These are phyloP conservation scores for Eimeria falciformis DNA, from an alignment of 169 alveolate species.

Conservation along the genomic window DNA sequence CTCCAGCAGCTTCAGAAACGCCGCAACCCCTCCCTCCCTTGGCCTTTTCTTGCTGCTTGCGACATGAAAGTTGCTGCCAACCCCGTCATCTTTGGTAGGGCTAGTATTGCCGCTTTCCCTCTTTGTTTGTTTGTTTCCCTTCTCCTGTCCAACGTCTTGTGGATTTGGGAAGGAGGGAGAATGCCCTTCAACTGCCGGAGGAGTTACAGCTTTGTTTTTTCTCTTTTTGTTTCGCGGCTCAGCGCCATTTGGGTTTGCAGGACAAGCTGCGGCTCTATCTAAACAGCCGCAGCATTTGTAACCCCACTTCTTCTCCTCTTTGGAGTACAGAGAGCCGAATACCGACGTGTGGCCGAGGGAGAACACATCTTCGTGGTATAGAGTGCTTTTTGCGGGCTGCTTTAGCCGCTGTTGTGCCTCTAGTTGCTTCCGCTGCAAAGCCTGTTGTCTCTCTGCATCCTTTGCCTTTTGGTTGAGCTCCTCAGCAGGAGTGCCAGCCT, in stretches of 20 bases:
- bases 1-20: conserved; percentile 41
- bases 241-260: conserved; percentile 8
- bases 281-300: conserved; percentile 86
- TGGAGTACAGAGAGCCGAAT: conserved; percentile 88
- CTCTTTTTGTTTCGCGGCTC: conserved; percentile 26
- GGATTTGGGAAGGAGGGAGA: background rate
- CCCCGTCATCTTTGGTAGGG: background rate
- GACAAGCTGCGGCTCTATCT: conserved; percentile 51
- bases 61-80: background rate
- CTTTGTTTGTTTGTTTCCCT: background rate
- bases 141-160: background rate
- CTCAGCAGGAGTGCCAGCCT: conserved; percentile 43
- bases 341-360: conserved; percentile 85
- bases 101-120: background rate
- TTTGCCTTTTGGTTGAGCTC: conserved; percentile 78
- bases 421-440: conserved; percentile 75
- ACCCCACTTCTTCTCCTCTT: conserved; percentile 86
- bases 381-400: conserved; percentile 78
- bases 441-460: conserved; percentile 62
- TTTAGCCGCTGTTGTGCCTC: conserved; percentile 78
- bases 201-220: conserved; percentile 16
- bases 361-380: conserved; percentile 86
- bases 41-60: conserved; percentile 26
- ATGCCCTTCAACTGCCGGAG: background rate
- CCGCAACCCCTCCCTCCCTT: conserved; percentile 62